A percentile compares a stretch with the other conserved stretches of the same genome.
These are phyloP conservation scores for Geum urbanum DNA, from an alignment of 306 rosid genomes.

Conservation along the genomic window DNA sequence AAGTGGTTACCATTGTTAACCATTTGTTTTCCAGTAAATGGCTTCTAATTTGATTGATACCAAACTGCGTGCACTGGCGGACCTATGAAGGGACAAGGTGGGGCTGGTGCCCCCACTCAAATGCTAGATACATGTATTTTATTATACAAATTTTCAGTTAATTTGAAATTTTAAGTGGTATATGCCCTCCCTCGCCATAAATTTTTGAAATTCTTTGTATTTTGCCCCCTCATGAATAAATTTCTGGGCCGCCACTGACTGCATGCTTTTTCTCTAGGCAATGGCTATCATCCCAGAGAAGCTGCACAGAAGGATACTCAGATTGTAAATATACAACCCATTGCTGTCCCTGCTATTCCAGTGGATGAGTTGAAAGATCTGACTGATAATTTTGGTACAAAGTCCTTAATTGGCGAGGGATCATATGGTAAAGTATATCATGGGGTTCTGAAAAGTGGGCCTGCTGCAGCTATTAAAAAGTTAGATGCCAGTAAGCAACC, in stretches of 20 bases:
- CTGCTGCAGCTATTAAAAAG: constrained; percentile 63
- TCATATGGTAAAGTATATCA: constrained; percentile 71
- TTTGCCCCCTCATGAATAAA: too few relatives aligned
- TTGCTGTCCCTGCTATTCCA: constrained; percentile 58
- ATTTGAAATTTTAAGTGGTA: too few relatives aligned
- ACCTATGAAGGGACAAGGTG: too few relatives aligned
- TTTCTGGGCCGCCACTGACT: too few relatives aligned
- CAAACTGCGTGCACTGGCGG: constrained; percentile 6
- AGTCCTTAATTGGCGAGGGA: constrained; percentile 71
- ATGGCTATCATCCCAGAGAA: constrained; percentile 35
- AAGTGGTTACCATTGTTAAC: neutral
- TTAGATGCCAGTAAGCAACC: constrained; percentile 69
- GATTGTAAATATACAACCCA: constrained; percentile 47
- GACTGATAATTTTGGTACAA: constrained; percentile 66
- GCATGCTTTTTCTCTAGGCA: constrained; percentile 34
- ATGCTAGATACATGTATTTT: too few relatives aligned
- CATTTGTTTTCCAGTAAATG: neutral
- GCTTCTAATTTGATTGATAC: constrained; percentile 17
- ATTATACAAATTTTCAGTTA: too few relatives aligned
- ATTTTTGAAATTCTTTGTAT: too few relatives aligned
- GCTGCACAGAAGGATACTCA: constrained; percentile 30
- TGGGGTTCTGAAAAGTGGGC: constrained; percentile 50
- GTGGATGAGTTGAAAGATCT: constrained; percentile 60
- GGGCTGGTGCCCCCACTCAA: too few relatives aligned
- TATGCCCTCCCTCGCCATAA: too few relatives aligned